Base-by-base conservation (phyloP, 805 yeast genomes). In the Cyberlindnera xylosilytica region DNA sequence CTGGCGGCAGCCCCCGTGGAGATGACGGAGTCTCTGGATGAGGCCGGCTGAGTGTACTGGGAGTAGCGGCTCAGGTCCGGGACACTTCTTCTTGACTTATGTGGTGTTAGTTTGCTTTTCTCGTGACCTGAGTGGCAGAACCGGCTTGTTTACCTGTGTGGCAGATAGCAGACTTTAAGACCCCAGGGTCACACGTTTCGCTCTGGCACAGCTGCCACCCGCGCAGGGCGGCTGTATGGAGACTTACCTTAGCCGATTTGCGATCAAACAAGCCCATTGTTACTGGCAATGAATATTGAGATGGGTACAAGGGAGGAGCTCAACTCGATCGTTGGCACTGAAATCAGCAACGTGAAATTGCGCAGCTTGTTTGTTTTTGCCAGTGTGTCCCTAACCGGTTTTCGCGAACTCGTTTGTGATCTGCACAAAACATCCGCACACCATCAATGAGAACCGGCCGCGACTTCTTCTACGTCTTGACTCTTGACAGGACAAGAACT, bases 21-120 rank as follows among this genome's bases (percentile, higher is more conserved):
- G 50, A 58, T 53, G 6, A 52, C 42, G 20, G 52, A 46, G 26
- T 54, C 49, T 13, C 46, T 35, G 32, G 10, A 31, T 13, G 34
- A 38, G 10, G n/a, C 8, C 15, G 22, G n/a, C n/a, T 27, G 23
- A n/a, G 36, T 29, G 38, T 64, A 60, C 39, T 68, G 59, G 3
- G 68, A 62, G 38, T 66, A 66, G 38, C 69, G 57, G 11, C 68
- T 63, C 13, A 66, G 50, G 49, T 65, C 70, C 7, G 70, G 69
- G 19, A 61, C 65, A 42, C 55, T 54, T 27, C 55, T 42, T 31
- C 46, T 50, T 15, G 28, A 15, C 22, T 39, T 10, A 13, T 20
- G 38, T 2, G 20, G 30, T 41, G 34, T 26, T 24, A 20, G 39
- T 24, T 33, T n/a, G n/a, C n/a, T n/a, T n/a, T n/a, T n/a, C n/a